Percentiles rank a stretch among this genome's conserved stretches.
Evolutionary conservation across 805 yeast genomes (phyloP).

Genomic region (Hanseniaspora singularis): DNA sequence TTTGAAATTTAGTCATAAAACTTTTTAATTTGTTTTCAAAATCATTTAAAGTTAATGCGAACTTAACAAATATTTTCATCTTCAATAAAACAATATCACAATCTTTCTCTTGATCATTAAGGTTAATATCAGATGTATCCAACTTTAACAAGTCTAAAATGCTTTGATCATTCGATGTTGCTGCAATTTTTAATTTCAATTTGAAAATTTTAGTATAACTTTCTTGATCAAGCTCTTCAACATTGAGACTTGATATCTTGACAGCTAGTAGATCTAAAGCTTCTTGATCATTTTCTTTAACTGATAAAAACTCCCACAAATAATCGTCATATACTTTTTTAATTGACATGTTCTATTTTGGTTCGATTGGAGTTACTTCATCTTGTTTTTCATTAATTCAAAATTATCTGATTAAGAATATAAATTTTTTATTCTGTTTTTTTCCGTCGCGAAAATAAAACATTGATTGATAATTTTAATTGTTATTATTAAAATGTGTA

Average conservation of each 20-base stretch:
- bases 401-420: too few relatives aligned
- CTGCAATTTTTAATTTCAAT: conserved; percentile 9
- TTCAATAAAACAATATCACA: conserved; percentile 3
- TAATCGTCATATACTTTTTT: background rate
- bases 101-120: background rate
- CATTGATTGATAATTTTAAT: too few relatives aligned
- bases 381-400: too few relatives aligned
- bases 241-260: background rate
- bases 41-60: background rate
- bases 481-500: too few relatives aligned
- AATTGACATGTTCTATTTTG: background rate
- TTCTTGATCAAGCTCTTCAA: background rate
- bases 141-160: background rate
- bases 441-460: too few relatives aligned
- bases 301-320: conserved; percentile 5
- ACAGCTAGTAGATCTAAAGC: background rate
- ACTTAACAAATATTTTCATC: background rate
- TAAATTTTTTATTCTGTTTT: too few relatives aligned
- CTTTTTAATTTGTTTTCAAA: too few relatives aligned
- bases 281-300: conserved; percentile 3
- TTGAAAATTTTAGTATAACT: background rate
- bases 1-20: too few relatives aligned
- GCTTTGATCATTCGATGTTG: background rate
- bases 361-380: too few relatives aligned
- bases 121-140: background rate